A percentile compares a stretch with the other conserved stretches of the same genome.
These are phyloP conservation scores for Fomitopsis palustris DNA, from an alignment of 1,284 basidiomycete species.

Conservation along the genomic window DNA sequence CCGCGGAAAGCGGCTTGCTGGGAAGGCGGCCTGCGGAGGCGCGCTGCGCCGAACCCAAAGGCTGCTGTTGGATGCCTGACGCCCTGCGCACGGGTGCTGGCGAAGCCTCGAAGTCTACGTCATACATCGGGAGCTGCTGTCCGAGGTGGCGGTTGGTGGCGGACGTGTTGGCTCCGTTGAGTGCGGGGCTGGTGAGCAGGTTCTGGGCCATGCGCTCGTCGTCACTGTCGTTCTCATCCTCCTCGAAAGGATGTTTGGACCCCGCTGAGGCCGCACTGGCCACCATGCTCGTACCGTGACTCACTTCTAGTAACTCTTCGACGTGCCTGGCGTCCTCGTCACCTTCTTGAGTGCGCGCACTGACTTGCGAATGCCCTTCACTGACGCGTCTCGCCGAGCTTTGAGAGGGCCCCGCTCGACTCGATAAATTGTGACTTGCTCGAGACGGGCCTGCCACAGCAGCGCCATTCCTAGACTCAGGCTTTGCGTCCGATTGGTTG, in stretches of 20 bases:
- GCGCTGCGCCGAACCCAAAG: background rate
- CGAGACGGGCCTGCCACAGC: background rate
- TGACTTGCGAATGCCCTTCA: background rate
- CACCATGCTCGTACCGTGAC: background rate
- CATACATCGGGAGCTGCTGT: background rate
- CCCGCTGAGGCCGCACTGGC: background rate
- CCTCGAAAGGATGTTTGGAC: conserved; percentile 7
- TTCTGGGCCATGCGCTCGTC: conserved; percentile 4
- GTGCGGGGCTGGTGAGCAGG: background rate
- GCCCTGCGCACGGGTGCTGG: background rate
- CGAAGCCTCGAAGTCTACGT: background rate
- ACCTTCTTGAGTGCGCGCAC: background rate
- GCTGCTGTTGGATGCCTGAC: background rate
- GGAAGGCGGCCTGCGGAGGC: background rate
- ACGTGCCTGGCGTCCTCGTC: conserved; percentile 7
- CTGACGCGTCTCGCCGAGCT: background rate
- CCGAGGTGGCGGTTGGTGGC: background rate
- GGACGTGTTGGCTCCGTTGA: background rate
- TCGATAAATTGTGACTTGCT: background rate
- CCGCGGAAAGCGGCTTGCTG: background rate
- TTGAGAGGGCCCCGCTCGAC: background rate
- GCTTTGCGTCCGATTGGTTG: background rate
- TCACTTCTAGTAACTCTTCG: conserved; percentile 2
- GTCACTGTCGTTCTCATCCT: conserved; percentile 8
- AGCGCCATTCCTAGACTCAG: background rate